Conservation (phyloP, 768 basidiomycete genomes). For the Fistulinella prunicolor region DNA sequence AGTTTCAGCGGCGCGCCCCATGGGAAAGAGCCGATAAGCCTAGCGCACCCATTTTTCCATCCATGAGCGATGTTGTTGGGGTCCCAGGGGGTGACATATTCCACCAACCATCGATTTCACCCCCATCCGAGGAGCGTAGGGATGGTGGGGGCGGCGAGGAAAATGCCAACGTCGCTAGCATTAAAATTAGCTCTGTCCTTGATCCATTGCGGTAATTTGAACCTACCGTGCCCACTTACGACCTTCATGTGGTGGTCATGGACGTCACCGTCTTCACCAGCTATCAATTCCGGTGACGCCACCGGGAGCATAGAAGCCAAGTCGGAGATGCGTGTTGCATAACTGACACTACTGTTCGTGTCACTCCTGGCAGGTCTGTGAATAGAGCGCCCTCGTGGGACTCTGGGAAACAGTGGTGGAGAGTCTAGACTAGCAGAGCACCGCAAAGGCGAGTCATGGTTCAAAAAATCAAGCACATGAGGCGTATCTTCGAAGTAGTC, state of each 20-base stretch:
- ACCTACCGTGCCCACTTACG: slow-evolving; percentile 66
- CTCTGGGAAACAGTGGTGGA: slow-evolving; percentile 48
- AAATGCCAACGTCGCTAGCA: slow-evolving; percentile 35
- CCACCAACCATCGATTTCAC: slow-evolving; percentile 54
- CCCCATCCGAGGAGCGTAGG: slow-evolving; percentile 34
- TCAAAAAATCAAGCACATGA: slow-evolving; percentile 32
- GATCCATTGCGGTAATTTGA: slow-evolving; percentile 2
- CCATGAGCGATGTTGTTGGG: slow-evolving; percentile 37
- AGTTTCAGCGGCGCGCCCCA: slow-evolving; percentile 1
- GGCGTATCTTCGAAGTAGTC: slow-evolving; percentile 13
- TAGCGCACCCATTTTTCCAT: slow-evolving; percentile 50
- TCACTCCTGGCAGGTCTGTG: not conserved
- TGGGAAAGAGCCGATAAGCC: not conserved
- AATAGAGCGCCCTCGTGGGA: slow-evolving; percentile 4
- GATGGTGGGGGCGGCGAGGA: slow-evolving; percentile 41
- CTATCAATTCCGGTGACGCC: slow-evolving; percentile 26
- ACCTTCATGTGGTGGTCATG: slow-evolving; percentile 52
- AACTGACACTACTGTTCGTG: not conserved
- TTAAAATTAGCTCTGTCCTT: slow-evolving; percentile 4
- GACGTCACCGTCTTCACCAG: slow-evolving; percentile 43
- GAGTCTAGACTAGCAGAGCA: slow-evolving; percentile 27
- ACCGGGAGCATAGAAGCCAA: slow-evolving; percentile 25
- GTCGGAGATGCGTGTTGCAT: slow-evolving; percentile 23
- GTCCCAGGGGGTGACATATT: slow-evolving; percentile 46
- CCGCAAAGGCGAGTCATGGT: slow-evolving; percentile 26